Base-by-base conservation (phyloP, 345 rosid genomes). In the Populus davidiana region DNA sequence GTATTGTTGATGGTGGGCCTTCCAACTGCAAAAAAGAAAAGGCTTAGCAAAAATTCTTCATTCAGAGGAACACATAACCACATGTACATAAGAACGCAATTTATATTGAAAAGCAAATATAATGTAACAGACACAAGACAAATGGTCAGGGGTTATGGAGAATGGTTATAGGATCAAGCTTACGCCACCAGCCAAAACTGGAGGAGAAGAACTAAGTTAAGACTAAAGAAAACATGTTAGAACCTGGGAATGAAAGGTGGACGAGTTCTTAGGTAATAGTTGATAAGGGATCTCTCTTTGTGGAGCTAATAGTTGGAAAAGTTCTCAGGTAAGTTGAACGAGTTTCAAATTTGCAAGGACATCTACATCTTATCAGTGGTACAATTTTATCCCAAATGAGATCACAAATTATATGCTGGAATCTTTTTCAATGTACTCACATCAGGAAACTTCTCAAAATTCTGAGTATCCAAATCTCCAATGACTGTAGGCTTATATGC, bases 381-480 rank as follows among this genome's bases (percentile, higher is more conserved):
- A 20, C 17, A 9, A 9, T 16, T 20, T 67, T 36, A 29, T 7
- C 11, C 41, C 43, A 36, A 6, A 8, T 18, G 13, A 67, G 70
- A 67, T 43, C 12, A 6, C 14, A 4, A 36, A 35, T 36, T 35
- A 67, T 17, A 36, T 33, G 13, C 43, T 67, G 70, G n/a, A 59
- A 5, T 62, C 71, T 21, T 75, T n/a, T 54, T 16, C 73, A 76
- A 62, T 71, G 41, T 64, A 89, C 94, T 93, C 85, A 95, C 98
- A 39, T 95, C 98, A 54, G 98, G 93, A 87, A 96, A 96, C 85
- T 96, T 91, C 84, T 96, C 99, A 82, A 96, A 96, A 85, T 96
- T 95, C 83, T 92, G 99, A 47, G 99, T 96, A 85, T 96, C 99
- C 79, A 87, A 80, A 80, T 96, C 98, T 78, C 99, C 99, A 66